Base-by-base conservation (phyloP, 2,329 filamentous ascomycete genomes). In the Aspergillus pseudoterreus region DNA sequence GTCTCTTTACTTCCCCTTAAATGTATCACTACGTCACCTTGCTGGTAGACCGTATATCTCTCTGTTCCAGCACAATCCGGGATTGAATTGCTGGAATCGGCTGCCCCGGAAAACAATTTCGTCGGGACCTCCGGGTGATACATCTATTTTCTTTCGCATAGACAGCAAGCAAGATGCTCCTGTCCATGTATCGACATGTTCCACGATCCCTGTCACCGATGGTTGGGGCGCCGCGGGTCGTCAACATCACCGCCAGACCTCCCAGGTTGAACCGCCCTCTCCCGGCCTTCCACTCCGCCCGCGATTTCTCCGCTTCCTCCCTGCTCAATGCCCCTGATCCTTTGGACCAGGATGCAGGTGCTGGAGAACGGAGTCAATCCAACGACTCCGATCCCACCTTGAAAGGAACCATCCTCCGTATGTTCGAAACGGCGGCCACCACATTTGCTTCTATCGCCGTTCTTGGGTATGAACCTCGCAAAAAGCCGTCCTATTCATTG, bases 391-490 rank as follows among this genome's bases (percentile, higher is more conserved):
- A 69, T 15, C 63, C 64, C 17, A 68, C 51, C 36, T 48, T 71
- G 27, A 73, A 64, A 55, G 66, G 70, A 11, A 76, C 74, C 2
- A 54, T 71, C 6, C 71, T 75, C 36, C 89, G 86, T 65, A 88
- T 90, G 83, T 71, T 84, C 49, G 88, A 92, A 68, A 78, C 85
- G 5, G 88, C 87, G 2, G 84, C 84, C 8, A 91, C 88, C 0
- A 90, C 88, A 0, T 80, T 90, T 53, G 86, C 88, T 22, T 90
- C 86, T 19, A 86, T 92, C 50, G 60, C 85, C 10, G 82, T 92
- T 14, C 74, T 92, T 30, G 88, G 85, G 60, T 75, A 80, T 15
- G 57, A 54, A 32, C 9, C 43, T 21, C n/a, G 43, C 24, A 19
- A 24, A 14, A 12, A 11, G 24, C 17, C 43, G 45, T 12, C 19